Conservation (phyloP, 768 basidiomycete species). For the Trametes cinnabarina region DNA sequence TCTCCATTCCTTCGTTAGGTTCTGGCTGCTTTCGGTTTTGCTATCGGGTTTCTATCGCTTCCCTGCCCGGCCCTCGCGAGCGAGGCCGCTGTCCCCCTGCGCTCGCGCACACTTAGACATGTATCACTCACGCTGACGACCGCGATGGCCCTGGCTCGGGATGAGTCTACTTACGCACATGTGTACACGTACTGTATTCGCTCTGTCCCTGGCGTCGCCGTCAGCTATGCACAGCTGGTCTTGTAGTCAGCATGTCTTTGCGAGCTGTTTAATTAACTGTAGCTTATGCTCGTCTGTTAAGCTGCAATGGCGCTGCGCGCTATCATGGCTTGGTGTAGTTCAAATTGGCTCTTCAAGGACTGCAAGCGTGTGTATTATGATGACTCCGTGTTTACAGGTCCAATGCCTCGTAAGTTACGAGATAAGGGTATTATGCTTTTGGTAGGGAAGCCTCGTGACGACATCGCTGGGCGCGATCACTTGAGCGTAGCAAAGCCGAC, state of each 20-base stretch:
- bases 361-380: too few species aligned
- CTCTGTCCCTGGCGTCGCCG: constrained; percentile 16
- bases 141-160: constrained; percentile 17
- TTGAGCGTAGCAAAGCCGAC: constrained; percentile 26
- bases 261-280: constrained; percentile 5
- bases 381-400: too few species aligned
- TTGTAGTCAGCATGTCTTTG: background rate
- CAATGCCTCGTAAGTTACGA: background rate
- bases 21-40: constrained; percentile 4
- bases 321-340: background rate
- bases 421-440: background rate
- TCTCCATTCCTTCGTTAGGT: background rate
- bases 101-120: constrained; percentile 5
- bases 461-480: background rate
- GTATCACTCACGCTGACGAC: constrained; percentile 7
- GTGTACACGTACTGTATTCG: constrained; percentile 10
- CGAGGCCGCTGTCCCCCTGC: constrained; percentile 1
- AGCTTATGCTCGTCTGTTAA: constrained; percentile 1
- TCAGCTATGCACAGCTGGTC: constrained; percentile 1
- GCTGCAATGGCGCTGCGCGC: background rate
- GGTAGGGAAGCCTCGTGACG: background rate
- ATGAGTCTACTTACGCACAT: constrained; percentile 1
- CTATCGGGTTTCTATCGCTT: constrained; percentile 13
- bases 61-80: constrained; percentile 6
- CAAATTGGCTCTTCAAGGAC: too few species aligned